Evolutionary conservation across 805 yeast species (phyloP), one percentile per base, ranked within the genome.

Genomic region (Candida tibetensis): DNA sequence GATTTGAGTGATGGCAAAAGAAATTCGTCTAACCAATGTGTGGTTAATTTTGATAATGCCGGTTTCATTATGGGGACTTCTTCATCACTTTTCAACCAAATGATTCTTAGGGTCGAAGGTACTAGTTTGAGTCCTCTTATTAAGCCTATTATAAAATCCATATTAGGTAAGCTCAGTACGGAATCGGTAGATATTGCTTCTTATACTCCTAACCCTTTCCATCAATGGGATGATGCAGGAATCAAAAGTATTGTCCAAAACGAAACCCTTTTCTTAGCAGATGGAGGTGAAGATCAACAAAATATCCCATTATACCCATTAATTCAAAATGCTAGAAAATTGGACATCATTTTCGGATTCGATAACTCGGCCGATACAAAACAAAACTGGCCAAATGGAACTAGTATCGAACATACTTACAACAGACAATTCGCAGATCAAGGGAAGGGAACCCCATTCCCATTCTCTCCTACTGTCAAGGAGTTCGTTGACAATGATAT

Each of bases 281-380:
- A 69, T 41, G 74, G 73, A 4, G 69, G 72, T 17, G 71, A 66
- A 51, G 74, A 68, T 45, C 44, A 42, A n/a, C 72, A 68, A 39
- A 66, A 66, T 34, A 54, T 69, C 7, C 72, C 74, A 3, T 49
- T 67, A 14, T 58, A 61, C 40, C 74, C 74, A 8, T 57, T 68
- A 43, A 57, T 68, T 26, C 72, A 67, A 47, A 50, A 52, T 1
- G 48, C 49, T 16, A 53, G 74, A 40, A 49, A 47, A 5, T 53
- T 66, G n/a, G 74, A 69, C 36, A 62, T 66, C 15, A 62, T 69
- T 14, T 66, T 69, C 47, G 72, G 69, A 1, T 69, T 52, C 42
- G 74, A 69, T 45, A 67, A 65, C 47, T 62, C 69, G 3, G 68
- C 64, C n/a, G 68, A 64, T 39, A 65, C 71, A 0, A 40, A 48